Evolutionary conservation across 1,284 basidiomycete genomes (phyloP).

Genomic region (Farysia itapuensis): DNA sequence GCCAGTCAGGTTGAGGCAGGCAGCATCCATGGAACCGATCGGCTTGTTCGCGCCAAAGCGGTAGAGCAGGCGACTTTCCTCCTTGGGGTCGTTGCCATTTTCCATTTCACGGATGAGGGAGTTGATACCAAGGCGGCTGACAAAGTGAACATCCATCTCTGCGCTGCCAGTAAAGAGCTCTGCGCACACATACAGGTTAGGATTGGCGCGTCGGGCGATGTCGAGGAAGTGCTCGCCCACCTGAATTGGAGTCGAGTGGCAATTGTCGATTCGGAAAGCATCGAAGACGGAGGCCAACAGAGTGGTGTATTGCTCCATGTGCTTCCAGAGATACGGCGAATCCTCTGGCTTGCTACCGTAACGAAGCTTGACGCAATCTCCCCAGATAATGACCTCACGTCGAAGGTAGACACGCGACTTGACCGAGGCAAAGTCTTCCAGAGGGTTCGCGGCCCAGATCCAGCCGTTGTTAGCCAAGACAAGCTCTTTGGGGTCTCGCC

Average conservation of each 20-base stretch:
- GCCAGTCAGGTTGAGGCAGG: conserved; percentile 31
- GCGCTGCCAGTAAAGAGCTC: conserved; percentile 95
- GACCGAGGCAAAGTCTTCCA: conserved; percentile 89
- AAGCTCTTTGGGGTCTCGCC: conserved; percentile 71
- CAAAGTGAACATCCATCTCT: conserved; percentile 67
- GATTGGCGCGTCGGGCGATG: conserved; percentile 81
- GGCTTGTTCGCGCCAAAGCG: conserved; percentile 55
- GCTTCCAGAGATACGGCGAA: conserved; percentile 92
- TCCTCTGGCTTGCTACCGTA: conserved; percentile 68
- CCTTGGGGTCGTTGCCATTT: conserved; percentile 53
- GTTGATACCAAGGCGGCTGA: conserved; percentile 54
- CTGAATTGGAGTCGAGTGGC: conserved; percentile 92
- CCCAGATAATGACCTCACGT: conserved; percentile 95
- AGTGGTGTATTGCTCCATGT: conserved; percentile 77
- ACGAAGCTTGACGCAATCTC: conserved; percentile 94
- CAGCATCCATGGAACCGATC: conserved; percentile 51
- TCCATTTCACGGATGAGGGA: conserved; percentile 55
- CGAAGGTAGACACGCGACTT: conserved; percentile 95
- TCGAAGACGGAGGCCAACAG: conserved; percentile 78
- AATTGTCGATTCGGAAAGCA: conserved; percentile 96
- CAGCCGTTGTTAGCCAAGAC: conserved; percentile 92
- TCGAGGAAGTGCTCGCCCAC: conserved; percentile 92
- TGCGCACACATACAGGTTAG: conserved; percentile 90
- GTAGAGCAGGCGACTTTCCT: conserved; percentile 51
- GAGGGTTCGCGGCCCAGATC: conserved; percentile 96